These are phyloP conservation scores for Cutaneotrichosporon curvatum DNA, from an alignment of 1,284 basidiomycete species.

Conservation along the genomic window DNA sequence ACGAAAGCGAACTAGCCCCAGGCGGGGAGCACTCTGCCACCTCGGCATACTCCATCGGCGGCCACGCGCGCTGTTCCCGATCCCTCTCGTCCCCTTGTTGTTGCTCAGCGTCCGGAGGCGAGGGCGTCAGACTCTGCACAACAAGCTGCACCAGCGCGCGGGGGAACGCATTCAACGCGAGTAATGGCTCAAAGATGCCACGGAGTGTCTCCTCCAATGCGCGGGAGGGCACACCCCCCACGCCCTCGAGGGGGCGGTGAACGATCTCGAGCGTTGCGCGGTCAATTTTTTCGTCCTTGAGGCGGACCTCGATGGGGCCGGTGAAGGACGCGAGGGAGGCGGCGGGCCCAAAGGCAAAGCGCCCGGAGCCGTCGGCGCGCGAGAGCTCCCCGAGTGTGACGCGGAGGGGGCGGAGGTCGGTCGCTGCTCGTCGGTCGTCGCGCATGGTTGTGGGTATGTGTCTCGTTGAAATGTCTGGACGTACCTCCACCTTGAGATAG, in stretches of 20 bases:
- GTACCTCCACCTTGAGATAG: too few species aligned
- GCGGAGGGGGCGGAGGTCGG: slow-evolving; percentile 8
- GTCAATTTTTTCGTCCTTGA: slow-evolving; percentile 51
- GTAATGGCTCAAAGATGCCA: slow-evolving; percentile 42
- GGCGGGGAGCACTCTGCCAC: background rate
- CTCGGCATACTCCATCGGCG: background rate
- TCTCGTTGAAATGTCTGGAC: too few species aligned
- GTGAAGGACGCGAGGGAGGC: slow-evolving; percentile 47
- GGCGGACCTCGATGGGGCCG: slow-evolving; percentile 51
- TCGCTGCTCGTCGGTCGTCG: slow-evolving; percentile 11
- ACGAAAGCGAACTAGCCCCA: slow-evolving; percentile 3
- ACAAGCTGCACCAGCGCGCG: slow-evolving; percentile 58
- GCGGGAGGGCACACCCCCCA: slow-evolving; percentile 43
- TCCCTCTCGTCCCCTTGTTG: too few species aligned
- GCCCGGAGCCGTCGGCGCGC: slow-evolving; percentile 43
- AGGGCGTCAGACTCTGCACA: slow-evolving; percentile 54
- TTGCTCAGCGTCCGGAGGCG: slow-evolving; percentile 1
- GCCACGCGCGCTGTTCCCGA: background rate
- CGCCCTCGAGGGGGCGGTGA: slow-evolving; percentile 49
- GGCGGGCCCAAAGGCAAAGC: slow-evolving; percentile 42
- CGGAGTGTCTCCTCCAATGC: slow-evolving; percentile 38
- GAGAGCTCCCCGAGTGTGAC: slow-evolving; percentile 23
- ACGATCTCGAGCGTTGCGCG: slow-evolving; percentile 51
- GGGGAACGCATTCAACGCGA: slow-evolving; percentile 49
- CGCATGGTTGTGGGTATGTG: slow-evolving; percentile 12